These are phyloP conservation scores for Pelagophyceae sp. DNA, from an alignment of 352 stramenopile genomes.

Conservation along the genomic window DNA sequence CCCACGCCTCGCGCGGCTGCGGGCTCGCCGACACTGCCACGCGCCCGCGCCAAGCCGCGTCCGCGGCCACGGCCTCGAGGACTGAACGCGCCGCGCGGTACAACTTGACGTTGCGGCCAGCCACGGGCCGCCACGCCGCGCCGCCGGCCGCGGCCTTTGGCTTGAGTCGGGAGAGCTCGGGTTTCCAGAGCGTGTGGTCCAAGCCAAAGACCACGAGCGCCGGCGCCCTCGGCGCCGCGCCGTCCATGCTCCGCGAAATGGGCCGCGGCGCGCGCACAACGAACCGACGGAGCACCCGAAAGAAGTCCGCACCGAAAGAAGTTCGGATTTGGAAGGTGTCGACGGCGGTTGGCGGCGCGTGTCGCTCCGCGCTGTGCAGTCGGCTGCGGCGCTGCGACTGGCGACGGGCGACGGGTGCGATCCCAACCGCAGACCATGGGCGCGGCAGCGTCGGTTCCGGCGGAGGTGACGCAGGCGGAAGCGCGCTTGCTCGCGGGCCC, in stretches of 20 bases:
- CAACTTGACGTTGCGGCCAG: conserved; percentile 42
- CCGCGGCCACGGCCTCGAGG: conserved; percentile 27
- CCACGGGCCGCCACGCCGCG: conserved; percentile 26
- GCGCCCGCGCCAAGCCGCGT: conserved; percentile 29
- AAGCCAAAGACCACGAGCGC: conserved; percentile 52
- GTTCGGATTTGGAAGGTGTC: too few species aligned
- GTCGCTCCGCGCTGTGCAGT: too few species aligned
- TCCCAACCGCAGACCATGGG: too few species aligned
- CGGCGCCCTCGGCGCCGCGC: too few species aligned
- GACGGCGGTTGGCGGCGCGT: too few species aligned
- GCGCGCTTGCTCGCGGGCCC: background rate
- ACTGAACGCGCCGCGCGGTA: conserved; percentile 35
- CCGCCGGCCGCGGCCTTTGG: too few species aligned
- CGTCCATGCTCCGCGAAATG: too few species aligned
- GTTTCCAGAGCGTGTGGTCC: conserved; percentile 55
- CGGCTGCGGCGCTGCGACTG: too few species aligned
- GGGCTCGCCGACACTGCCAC: conserved; percentile 46
- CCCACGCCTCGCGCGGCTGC: conserved; percentile 44
- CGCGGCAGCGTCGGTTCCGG: background rate
- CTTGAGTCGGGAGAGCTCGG: conserved; percentile 50
- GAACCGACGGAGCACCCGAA: too few species aligned
- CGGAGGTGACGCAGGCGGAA: background rate
- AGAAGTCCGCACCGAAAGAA: too few species aligned
- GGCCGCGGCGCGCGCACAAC: too few species aligned
- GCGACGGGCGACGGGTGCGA: too few species aligned